Evolutionary conservation across 306 rosid genomes (phyloP).

Genomic region (Purshia tridentata): DNA sequence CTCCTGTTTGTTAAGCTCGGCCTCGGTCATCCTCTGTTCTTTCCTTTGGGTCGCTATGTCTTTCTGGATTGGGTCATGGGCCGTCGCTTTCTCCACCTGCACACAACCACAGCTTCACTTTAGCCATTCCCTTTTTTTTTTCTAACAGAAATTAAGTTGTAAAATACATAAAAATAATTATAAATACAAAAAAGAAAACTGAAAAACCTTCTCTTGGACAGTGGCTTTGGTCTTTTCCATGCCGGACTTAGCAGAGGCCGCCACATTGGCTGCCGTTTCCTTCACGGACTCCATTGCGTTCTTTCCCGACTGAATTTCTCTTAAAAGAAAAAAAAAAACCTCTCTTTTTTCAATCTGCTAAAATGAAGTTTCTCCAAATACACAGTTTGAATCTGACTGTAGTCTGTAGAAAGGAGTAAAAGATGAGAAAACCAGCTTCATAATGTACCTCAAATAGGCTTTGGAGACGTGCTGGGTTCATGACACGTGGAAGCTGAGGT

Average conservation of each 20-base stretch:
- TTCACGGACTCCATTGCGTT: conserved; percentile 43
- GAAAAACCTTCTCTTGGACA: conserved; percentile 64
- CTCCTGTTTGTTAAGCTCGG: conserved; percentile 51
- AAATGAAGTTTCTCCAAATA: too few species aligned
- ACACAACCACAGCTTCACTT: background rate
- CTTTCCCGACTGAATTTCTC: conserved; percentile 64
- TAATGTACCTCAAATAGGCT: background rate
- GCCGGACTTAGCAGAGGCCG: conserved; percentile 77
- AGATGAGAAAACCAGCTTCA: background rate
- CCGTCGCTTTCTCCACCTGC: conserved; percentile 50
- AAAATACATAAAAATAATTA: background rate
- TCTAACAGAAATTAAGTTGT: background rate
- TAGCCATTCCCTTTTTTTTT: too few species aligned
- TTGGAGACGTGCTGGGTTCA: background rate
- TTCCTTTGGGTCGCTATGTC: conserved; percentile 52
- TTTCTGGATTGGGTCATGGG: conserved; percentile 47
- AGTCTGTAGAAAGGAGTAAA: background rate
- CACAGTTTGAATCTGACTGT: too few species aligned
- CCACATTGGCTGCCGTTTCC: conserved; percentile 65
- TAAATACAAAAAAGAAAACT: background rate
- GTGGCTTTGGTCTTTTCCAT: conserved; percentile 76
- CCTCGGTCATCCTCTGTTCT: conserved; percentile 37
- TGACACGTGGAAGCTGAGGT: conserved; percentile 4
- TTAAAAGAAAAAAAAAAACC: too few species aligned
- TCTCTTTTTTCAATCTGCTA: too few species aligned